Percentiles rank a stretch among this genome's conserved stretches.
Evolutionary conservation across 495 filamentous ascomycete genomes (phyloP).

Genomic region (Podospora fimiseda): DNA sequence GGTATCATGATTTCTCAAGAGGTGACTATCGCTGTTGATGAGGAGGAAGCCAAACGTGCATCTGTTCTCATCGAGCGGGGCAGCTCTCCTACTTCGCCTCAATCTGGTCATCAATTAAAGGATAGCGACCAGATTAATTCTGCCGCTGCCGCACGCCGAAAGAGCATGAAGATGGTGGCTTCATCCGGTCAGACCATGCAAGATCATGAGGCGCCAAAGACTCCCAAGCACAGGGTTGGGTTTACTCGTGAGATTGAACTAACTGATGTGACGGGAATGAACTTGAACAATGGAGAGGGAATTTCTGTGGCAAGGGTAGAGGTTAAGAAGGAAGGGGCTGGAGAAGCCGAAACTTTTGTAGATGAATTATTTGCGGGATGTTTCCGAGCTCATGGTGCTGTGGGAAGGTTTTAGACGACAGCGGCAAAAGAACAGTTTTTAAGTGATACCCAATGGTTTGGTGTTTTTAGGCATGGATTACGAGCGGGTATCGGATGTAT

Average conservation of each 20-base stretch:
- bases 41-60: neutral
- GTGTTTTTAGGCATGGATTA: too few relatives aligned
- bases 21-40: conserved; percentile 43
- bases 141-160: neutral
- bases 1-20: conserved; percentile 52
- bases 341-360: conserved; percentile 24
- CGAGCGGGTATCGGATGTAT: too few relatives aligned
- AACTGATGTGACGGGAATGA: neutral
- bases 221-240: neutral
- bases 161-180: neutral
- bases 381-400: conserved; percentile 4
- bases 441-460: neutral
- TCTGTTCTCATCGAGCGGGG: neutral
- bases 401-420: too few relatives aligned
- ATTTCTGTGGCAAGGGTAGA: conserved; percentile 4
- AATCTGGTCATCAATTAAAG: neutral
- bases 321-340: conserved; percentile 13
- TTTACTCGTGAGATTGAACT: neutral
- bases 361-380: conserved; percentile 29
- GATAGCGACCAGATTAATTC: neutral
- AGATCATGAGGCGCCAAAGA: neutral
- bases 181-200: neutral
- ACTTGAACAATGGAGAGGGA: neutral
- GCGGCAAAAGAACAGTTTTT: neutral
- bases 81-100: neutral